Conservation (phyloP, 768 basidiomycete species). For the Gelatoporia subvermispora region DNA sequence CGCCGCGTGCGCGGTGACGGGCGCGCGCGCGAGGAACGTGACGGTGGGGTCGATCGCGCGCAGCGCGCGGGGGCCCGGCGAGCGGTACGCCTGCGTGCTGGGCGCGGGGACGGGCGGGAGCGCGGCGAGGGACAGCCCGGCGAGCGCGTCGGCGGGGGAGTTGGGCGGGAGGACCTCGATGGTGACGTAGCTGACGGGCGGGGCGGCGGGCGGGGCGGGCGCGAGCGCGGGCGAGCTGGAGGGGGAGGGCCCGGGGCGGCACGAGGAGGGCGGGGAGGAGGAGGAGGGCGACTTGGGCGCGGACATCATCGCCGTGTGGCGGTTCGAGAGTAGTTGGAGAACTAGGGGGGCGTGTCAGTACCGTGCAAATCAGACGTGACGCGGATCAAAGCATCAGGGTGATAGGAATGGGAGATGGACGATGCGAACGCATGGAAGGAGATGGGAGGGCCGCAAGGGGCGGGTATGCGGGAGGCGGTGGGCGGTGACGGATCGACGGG, state of each 20-base stretch:
- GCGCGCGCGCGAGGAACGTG: constrained; percentile 51
- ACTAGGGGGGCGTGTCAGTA: constrained; percentile 13
- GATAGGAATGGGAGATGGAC: no score
- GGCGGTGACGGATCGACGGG: no score
- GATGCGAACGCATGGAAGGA: no score
- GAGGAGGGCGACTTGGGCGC: constrained; percentile 6
- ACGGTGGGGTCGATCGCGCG: constrained; percentile 62
- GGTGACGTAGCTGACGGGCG: constrained; percentile 9
- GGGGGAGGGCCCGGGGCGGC: constrained; percentile 5
- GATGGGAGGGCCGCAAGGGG: no score
- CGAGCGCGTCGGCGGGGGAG: constrained; percentile 15
- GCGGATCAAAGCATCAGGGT: no score
- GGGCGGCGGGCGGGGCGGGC: constrained; percentile 6
- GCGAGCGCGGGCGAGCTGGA: background rate
- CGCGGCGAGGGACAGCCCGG: constrained; percentile 10
- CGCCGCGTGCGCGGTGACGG: constrained; percentile 49
- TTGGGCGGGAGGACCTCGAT: constrained; percentile 17
- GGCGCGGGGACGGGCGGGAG: constrained; percentile 13
- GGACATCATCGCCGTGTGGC: constrained; percentile 17
- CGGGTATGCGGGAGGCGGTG: no score
- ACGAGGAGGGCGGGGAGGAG: constrained; percentile 6
- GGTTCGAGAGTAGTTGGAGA: constrained; percentile 22
- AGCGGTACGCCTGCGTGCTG: constrained; percentile 18
- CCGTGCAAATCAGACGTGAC: no score
- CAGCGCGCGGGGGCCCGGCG: constrained; percentile 46